Conservation (phyloP, 768 basidiomycete species). For the Rhodosporidiobolus odoratus region DNA sequence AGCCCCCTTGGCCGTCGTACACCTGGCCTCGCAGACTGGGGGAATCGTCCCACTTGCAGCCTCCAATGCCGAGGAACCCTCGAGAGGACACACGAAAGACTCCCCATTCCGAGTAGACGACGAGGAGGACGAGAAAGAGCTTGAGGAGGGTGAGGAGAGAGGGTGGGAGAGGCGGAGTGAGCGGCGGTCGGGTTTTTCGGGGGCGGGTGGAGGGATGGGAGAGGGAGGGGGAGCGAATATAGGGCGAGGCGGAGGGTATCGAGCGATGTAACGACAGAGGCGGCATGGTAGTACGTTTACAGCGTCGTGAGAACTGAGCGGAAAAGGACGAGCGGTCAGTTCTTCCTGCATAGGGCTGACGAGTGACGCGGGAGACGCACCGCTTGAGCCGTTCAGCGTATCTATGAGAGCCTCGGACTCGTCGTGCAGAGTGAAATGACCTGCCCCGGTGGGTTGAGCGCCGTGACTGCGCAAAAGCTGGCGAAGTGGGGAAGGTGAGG, state of each 20-base stretch:
- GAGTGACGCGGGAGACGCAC: too few species aligned
- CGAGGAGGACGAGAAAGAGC: slow-evolving; percentile 57
- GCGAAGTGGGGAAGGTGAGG: too few species aligned
- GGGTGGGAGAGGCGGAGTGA: slow-evolving; percentile 12
- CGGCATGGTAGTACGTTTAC: too few species aligned
- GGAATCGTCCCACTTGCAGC: slow-evolving; percentile 38
- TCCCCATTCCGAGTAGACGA: slow-evolving; percentile 67
- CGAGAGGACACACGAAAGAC: slow-evolving; percentile 52
- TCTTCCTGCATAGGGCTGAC: too few species aligned
- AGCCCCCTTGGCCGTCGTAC: slow-evolving; percentile 2
- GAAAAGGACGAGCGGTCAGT: too few species aligned
- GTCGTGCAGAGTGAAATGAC: too few species aligned
- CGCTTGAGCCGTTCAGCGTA: too few species aligned
- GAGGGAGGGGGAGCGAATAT: background rate
- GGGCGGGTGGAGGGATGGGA: background rate
- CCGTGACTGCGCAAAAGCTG: too few species aligned
- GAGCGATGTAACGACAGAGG: too few species aligned
- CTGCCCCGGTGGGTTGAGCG: too few species aligned
- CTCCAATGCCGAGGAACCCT: background rate
- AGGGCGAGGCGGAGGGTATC: background rate
- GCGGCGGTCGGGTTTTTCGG: background rate
- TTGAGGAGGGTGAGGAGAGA: slow-evolving; percentile 2
- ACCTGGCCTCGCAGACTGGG: slow-evolving; percentile 22
- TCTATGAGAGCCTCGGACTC: too few species aligned
- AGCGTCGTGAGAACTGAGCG: too few species aligned